Base-by-base conservation (phyloP, 139 green algal species). In the Chlorella ohadii region DNA sequence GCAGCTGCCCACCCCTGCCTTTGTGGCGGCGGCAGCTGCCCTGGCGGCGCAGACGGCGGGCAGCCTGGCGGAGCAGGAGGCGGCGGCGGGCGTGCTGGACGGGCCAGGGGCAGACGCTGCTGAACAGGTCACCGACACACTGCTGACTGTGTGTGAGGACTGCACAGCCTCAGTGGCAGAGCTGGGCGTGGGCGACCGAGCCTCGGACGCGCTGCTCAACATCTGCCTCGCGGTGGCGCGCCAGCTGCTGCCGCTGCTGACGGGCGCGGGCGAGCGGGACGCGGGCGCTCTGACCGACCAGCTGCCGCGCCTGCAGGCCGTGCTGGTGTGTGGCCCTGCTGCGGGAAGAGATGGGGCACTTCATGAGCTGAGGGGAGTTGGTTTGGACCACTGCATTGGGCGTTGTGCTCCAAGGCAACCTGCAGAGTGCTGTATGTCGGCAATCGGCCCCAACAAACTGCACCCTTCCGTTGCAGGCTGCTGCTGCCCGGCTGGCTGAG, bases 151-250 rank as follows among this genome's bases (percentile, higher is more conserved):
- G 34, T 63, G 70, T 20, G 80, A 85, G 70, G 80, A 67, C 56
- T 79, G 80, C 56, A 38, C 63, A 27, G 55, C 68, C 27, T 71
- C 70, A 23, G 67, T 72, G 56, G 66, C 38, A 3, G 80, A 85
- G 56, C 38, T 85, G 9, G 70, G 80, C 15, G 70, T 85, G 38
- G 80, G 79, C 20, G 80, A 85, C 36, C 80, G 66, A 17, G 70
- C 56, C 36, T 79, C 80, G 3, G 66, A 67, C 16, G 57, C 67
- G 3, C 68, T 85, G 36, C 80, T 85, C 9, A 44, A 36, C 80
- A 85, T 73, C 15, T 20, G 28, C 28, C 6, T 64, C 13, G 80
- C 66, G 25, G 55, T 73, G 5, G 36, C 41, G 11, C 80, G 68
- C 34, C 68, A 85, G 68, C 51, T 64, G 36, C 56, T 61, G 38